Evolutionary conservation across 495 filamentous ascomycete species (phyloP).

Genomic region (Rusavskia elegans): DNA sequence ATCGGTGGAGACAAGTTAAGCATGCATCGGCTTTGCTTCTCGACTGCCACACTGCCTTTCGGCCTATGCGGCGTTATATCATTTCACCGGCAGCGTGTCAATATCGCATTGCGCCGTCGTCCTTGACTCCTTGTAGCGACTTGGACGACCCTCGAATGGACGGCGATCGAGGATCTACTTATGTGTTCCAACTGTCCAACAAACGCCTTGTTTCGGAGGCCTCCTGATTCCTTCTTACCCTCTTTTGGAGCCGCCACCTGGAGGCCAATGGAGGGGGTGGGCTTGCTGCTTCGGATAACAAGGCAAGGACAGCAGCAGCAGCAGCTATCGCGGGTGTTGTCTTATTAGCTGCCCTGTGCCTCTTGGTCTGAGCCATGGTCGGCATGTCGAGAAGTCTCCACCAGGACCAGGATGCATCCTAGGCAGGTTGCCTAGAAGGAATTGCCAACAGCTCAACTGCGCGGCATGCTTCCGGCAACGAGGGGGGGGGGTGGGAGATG

Average conservation of each 20-base stretch:
- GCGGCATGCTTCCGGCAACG: conserved; percentile 1
- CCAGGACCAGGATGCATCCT: neutral
- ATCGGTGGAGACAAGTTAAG: neutral
- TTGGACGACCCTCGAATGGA: neutral
- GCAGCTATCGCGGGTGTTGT: neutral
- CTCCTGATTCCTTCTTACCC: neutral
- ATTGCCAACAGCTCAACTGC: conserved; percentile 1
- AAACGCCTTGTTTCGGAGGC: neutral
- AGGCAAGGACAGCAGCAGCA: neutral
- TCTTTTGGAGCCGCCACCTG: neutral
- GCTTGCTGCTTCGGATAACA: neutral
- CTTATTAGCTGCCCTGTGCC: neutral
- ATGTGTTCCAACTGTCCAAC: neutral
- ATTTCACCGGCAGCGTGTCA: conserved; percentile 10
- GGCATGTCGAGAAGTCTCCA: neutral
- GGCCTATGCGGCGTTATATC: conserved; percentile 8
- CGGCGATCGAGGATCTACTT: neutral
- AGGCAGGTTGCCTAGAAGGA: neutral
- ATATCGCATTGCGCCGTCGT: conserved; percentile 2
- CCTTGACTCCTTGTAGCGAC: neutral
- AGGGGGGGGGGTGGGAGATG: neutral
- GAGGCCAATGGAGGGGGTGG: neutral
- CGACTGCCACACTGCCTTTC: neutral
- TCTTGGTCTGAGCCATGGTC: neutral
- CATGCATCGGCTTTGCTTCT: neutral